Conservation (phyloP, 2,329 filamentous ascomycete species). For the Trichoderma semiorbis region DNA sequence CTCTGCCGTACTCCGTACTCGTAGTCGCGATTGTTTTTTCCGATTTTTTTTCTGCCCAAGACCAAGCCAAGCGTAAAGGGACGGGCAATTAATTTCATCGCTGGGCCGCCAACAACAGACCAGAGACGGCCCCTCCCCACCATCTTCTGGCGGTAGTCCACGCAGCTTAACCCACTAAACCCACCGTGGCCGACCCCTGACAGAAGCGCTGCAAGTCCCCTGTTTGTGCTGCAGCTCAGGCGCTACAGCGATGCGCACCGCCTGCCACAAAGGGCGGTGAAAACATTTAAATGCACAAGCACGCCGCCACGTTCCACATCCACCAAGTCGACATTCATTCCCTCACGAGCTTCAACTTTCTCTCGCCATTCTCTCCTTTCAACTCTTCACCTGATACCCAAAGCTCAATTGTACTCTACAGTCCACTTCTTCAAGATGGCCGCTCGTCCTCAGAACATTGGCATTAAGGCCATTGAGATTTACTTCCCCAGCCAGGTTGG, state of each 20-base stretch:
- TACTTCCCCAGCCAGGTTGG: constrained; percentile 83
- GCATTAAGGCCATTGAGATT: constrained; percentile 90
- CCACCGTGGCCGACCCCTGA: constrained; percentile 7
- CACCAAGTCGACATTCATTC: not conserved
- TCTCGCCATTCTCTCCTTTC: constrained; percentile 13
- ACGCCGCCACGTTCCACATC: not conserved
- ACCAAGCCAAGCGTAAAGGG: too few species aligned
- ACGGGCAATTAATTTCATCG: not conserved
- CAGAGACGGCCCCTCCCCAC: not conserved
- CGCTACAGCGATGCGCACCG: constrained; percentile 11
- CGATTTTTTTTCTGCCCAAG: not conserved
- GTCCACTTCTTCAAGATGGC: constrained; percentile 53
- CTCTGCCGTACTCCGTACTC: constrained; percentile 6
- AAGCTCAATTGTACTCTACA: not conserved
- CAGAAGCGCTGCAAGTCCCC: constrained; percentile 1
- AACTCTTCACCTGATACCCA: not conserved
- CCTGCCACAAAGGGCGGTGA: constrained; percentile 23
- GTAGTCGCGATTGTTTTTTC: constrained; percentile 5
- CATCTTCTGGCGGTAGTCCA: not conserved
- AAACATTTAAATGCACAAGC: constrained; percentile 18
- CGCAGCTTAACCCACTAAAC: not conserved
- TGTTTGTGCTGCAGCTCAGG: not conserved
- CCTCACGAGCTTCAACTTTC: constrained; percentile 15
- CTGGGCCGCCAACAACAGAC: not conserved
- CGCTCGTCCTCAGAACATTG: constrained; percentile 77